Conservation (phyloP, 805 yeast genomes). For the Ogataea thermomethanolica region DNA sequence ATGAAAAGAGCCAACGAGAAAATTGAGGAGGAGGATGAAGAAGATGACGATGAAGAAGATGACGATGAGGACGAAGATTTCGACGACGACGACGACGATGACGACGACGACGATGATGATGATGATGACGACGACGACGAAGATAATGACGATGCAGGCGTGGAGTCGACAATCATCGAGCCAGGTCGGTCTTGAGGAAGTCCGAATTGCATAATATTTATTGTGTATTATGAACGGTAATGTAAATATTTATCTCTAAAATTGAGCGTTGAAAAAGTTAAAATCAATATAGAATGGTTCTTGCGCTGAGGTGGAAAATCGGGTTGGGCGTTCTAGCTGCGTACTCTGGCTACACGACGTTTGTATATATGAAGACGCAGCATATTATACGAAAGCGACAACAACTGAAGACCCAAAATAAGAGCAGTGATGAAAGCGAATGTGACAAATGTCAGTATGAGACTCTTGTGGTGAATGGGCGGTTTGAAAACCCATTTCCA, state of each 20-base stretch:
- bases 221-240: constrained; percentile 4
- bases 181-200: not conserved
- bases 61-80: constrained; percentile 39
- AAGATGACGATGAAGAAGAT: constrained; percentile 40
- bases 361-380: constrained; percentile 53
- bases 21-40: constrained; percentile 48
- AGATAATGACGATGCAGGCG: constrained; percentile 14
- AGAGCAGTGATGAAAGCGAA: constrained; percentile 4
- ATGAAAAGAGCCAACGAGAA: constrained; percentile 44
- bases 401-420: constrained; percentile 9
- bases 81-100: constrained; percentile 39
- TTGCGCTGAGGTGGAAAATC: constrained; percentile 34
- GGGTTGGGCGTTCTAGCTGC: constrained; percentile 44
- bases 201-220: not conserved
- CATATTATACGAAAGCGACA: constrained; percentile 48
- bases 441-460: constrained; percentile 32
- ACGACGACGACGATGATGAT: constrained; percentile 36
- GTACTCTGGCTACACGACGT: constrained; percentile 65
- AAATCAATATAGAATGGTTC: constrained; percentile 8
- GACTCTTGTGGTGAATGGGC: constrained; percentile 59
- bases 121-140: constrained; percentile 17
- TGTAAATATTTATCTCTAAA: constrained; percentile 3
- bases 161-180: constrained; percentile 8
- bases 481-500: constrained; percentile 85
- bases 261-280: constrained; percentile 5